phyloP scores from a whole-genome alignment of 2,329 filamentous ascomycete species.

The Fusarium robinianum region DNA sequence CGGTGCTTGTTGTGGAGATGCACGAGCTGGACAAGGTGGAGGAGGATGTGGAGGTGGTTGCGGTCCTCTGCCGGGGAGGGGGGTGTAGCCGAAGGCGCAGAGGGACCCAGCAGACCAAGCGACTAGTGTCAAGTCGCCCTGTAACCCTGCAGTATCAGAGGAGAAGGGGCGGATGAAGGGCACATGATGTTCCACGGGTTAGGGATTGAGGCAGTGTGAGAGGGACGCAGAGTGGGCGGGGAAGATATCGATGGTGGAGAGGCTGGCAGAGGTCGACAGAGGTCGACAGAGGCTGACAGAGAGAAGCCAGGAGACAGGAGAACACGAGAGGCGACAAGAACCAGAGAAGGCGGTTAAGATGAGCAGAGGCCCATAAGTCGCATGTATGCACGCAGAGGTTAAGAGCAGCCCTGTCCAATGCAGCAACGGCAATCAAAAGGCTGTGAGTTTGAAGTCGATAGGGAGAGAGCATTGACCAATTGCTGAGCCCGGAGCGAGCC shows the following conservation, averaged over 20 bases:
- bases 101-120: constrained; percentile 26
- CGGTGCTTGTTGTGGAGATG: constrained; percentile 29
- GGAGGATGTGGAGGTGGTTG: constrained; percentile 20
- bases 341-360: too few relatives aligned
- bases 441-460: constrained; percentile 19
- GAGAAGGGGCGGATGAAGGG: constrained; percentile 25
- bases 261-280: constrained; percentile 5
- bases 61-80: constrained; percentile 17
- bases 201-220: constrained; percentile 17
- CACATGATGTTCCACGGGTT: constrained; percentile 27
- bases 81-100: constrained; percentile 26
- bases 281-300: too few relatives aligned
- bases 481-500: constrained; percentile 22
- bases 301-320: too few relatives aligned
- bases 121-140: constrained; percentile 32
- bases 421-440: too few relatives aligned
- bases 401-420: too few relatives aligned
- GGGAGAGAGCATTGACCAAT: constrained; percentile 29
- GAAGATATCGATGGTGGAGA: constrained; percentile 4
- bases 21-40: constrained; percentile 18
- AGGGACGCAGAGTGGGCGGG: constrained; percentile 10
- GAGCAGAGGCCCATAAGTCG: too few relatives aligned
- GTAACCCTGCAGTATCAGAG: constrained; percentile 33
- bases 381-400: too few relatives aligned
- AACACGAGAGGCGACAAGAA: too few relatives aligned